Percentiles rank a stretch among this genome's conserved stretches.
Evolutionary conservation across 768 basidiomycete species (phyloP).

Genomic region (Suillus discolor): DNA sequence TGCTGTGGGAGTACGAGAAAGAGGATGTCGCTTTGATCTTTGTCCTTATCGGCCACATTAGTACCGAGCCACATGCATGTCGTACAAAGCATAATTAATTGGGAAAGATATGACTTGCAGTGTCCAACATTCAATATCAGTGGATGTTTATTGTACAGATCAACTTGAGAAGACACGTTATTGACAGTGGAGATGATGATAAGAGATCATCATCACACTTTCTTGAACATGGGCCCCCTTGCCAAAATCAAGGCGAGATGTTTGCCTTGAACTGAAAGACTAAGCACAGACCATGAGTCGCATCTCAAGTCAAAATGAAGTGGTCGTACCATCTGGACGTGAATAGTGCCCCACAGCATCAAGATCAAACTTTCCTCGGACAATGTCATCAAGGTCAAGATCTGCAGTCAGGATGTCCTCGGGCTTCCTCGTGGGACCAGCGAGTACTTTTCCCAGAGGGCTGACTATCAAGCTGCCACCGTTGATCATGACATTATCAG

Average conservation of each 20-base stretch:
- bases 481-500: slow-evolving; percentile 57
- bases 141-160: background rate
- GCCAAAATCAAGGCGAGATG: background rate
- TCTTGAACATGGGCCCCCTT: background rate
- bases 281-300: slow-evolving; percentile 10
- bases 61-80: background rate
- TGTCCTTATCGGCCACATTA: slow-evolving; percentile 13
- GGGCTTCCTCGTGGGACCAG: slow-evolving; percentile 54
- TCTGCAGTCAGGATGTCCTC: slow-evolving; percentile 61
- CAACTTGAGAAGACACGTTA: background rate
- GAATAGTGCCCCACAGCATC: slow-evolving; percentile 67
- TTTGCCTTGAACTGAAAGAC: slow-evolving; percentile 30
- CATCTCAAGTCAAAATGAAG: slow-evolving; percentile 6
- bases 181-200: background rate
- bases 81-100: slow-evolving; percentile 5
- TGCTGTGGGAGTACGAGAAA: slow-evolving; percentile 19
- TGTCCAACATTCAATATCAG: background rate
- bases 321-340: slow-evolving; percentile 51
- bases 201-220: background rate
- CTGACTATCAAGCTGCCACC: slow-evolving; percentile 64
- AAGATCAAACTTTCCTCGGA: slow-evolving; percentile 62
- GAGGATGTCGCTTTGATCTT: slow-evolving; percentile 15
- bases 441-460: slow-evolving; percentile 58
- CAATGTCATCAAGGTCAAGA: slow-evolving; percentile 58
- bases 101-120: background rate